phyloP scores from a whole-genome alignment of 2,329 filamentous ascomycete genomes.

The Sphaerulina musiva region DNA sequence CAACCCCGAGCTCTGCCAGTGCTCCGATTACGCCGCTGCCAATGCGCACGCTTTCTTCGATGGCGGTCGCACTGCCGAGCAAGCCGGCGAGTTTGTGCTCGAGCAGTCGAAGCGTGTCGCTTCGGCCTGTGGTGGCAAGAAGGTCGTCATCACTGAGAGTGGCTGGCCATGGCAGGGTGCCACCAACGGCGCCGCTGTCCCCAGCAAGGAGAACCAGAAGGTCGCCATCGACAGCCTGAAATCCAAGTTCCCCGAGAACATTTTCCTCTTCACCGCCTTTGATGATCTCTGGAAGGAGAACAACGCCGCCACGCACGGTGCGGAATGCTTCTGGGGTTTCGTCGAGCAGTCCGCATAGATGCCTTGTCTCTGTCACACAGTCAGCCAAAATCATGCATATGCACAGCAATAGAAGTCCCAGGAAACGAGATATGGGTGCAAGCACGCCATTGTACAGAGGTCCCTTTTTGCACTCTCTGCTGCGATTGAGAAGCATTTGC shows the following conservation, averaged over 20 bases:
- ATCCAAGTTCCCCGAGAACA: slow-evolving; percentile 49
- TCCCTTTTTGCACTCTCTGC: slow-evolving; percentile 1
- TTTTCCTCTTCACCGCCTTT: slow-evolving; percentile 73
- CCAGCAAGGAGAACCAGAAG: slow-evolving; percentile 59
- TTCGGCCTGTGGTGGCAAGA: slow-evolving; percentile 49
- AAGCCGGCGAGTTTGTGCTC: slow-evolving; percentile 62
- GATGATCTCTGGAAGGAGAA: slow-evolving; percentile 74
- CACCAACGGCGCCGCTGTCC: slow-evolving; percentile 61
- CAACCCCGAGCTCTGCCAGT: slow-evolving; percentile 67
- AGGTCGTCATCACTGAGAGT: slow-evolving; percentile 69
- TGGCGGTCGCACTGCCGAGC: slow-evolving; percentile 49
- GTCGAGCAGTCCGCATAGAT: slow-evolving; percentile 9
- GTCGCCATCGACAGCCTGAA: slow-evolving; percentile 61
- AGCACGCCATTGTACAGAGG: slow-evolving; percentile 5
- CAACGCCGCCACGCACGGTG: slow-evolving; percentile 55
- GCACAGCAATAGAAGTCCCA: slow-evolving; percentile 4
- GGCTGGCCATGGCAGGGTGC: slow-evolving; percentile 72
- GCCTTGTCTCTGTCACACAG: background rate
- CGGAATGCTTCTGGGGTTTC: slow-evolving; percentile 67
- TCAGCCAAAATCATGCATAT: slow-evolving; percentile 3
- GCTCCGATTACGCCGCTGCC: slow-evolving; percentile 70
- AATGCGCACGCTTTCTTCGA: slow-evolving; percentile 87
- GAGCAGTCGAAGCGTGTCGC: slow-evolving; percentile 48
- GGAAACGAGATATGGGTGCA: slow-evolving; percentile 4
- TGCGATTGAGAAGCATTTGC: slow-evolving; percentile 4